A percentile compares a stretch with the other conserved stretches of the same genome.
These are phyloP conservation scores for Chaetomiaceae sp. DNA, from an alignment of 2,329 filamentous ascomycete genomes.

Conservation along the genomic window DNA sequence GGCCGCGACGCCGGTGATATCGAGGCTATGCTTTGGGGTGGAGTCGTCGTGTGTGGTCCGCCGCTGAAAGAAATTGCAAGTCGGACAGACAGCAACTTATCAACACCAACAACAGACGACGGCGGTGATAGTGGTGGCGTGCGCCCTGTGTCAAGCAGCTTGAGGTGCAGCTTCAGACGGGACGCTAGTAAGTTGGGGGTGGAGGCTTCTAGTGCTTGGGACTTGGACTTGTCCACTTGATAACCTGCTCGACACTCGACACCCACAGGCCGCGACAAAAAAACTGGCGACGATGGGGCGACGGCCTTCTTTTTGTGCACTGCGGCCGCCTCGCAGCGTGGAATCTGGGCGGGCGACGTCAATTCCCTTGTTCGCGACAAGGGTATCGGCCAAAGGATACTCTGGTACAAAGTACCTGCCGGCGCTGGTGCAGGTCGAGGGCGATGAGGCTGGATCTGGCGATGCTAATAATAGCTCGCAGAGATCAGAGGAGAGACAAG, in stretches of 20 bases:
- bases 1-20: conserved; percentile 4
- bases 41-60: not conserved
- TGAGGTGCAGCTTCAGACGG: conserved; percentile 7
- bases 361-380: conserved; percentile 22
- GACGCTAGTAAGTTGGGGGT: conserved; percentile 4
- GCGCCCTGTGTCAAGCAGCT: too few species aligned
- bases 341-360: conserved; percentile 20
- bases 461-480: conserved; percentile 27
- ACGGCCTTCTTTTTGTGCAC: conserved; percentile 25
- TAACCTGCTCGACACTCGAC: conserved; percentile 16
- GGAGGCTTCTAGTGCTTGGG: conserved; percentile 13
- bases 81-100: not conserved
- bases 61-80: not conserved
- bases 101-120: too few species aligned
- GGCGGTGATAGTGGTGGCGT: too few species aligned
- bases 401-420: conserved; percentile 14
- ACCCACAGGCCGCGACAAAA: conserved; percentile 14
- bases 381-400: conserved; percentile 21
- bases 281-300: conserved; percentile 21
- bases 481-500: conserved; percentile 22
- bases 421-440: conserved; percentile 13
- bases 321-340: conserved; percentile 19
- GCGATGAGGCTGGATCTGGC: conserved; percentile 26
- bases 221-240: not conserved
- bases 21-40: not conserved